A percentile compares a stretch with the other conserved stretches of the same genome.
Conservation (phyloP, 768 basidiomycete species). For the Psilocybe tampanensis region DNA sequence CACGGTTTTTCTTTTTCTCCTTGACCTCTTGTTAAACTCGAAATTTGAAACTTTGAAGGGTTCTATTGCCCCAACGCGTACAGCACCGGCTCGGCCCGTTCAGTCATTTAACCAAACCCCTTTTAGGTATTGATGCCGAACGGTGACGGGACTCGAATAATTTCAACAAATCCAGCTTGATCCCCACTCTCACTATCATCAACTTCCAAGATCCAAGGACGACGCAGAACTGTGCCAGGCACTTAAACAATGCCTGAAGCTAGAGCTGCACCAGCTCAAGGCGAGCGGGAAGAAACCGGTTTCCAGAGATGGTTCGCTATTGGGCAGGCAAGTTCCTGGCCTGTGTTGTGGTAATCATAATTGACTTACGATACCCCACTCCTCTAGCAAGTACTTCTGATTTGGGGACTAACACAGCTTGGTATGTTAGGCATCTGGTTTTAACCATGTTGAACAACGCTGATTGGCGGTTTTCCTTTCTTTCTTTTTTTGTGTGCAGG, state of each 20-base stretch:
- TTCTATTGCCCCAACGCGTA: not conserved
- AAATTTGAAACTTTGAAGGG: too few species aligned
- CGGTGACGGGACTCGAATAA: not conserved
- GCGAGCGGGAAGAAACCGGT: constrained; percentile 17
- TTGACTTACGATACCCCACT: not conserved
- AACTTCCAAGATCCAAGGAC: too few species aligned
- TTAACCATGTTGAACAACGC: too few species aligned
- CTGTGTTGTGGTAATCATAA: not conserved
- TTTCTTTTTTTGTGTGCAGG: constrained; percentile 31
- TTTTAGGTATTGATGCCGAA: constrained; percentile 1
- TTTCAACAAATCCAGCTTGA: not conserved
- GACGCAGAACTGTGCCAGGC: not conserved
- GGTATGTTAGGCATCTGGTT: constrained; percentile 38
- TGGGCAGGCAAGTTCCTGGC: constrained; percentile 18
- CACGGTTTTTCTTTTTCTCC: too few species aligned
- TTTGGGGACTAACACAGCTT: constrained; percentile 68
- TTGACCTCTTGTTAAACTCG: too few species aligned
- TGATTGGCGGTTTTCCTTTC: too few species aligned
- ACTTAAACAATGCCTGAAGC: constrained; percentile 21
- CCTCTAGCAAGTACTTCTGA: constrained; percentile 67
- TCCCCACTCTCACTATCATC: not conserved
- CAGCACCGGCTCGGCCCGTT: not conserved
- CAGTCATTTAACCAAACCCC: not conserved
- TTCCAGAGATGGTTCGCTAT: constrained; percentile 20
- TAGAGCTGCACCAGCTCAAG: constrained; percentile 15